Percentiles rank a stretch among this genome's conserved stretches.
Conservation (phyloP, 2,329 filamentous ascomycete species). For the Zymoseptoria tritici region DNA sequence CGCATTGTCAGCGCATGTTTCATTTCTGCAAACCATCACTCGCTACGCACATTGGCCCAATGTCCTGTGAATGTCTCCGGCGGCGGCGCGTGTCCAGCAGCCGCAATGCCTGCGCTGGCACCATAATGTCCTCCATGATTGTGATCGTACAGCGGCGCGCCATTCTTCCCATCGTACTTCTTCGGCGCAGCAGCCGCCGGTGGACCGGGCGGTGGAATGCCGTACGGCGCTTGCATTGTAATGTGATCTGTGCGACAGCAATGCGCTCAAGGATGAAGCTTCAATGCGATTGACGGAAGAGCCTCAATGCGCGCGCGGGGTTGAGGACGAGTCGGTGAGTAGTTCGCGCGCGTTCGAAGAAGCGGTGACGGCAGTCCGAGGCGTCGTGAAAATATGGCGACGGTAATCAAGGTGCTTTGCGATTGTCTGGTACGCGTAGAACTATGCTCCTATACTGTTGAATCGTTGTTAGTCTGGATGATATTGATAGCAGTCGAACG, state of each 20-base stretch:
- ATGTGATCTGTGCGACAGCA: not conserved
- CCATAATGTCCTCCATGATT: constrained; percentile 44
- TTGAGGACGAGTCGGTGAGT: not conserved
- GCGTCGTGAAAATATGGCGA: not conserved
- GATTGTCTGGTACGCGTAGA: not conserved
- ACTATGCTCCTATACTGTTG: not conserved
- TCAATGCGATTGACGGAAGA: not conserved
- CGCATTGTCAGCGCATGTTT: constrained; percentile 5
- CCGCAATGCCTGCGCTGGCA: constrained; percentile 61
- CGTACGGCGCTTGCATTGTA: constrained; percentile 23
- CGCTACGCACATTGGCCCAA: constrained; percentile 76
- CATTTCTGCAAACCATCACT: constrained; percentile 5
- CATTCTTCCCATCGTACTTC: constrained; percentile 44
- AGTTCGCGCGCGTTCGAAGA: not conserved
- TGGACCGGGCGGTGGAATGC: constrained; percentile 24
- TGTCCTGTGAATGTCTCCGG: constrained; percentile 86
- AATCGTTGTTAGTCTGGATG: not conserved
- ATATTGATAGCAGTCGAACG: not conserved
- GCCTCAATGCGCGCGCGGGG: not conserved
- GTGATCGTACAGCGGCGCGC: constrained; percentile 42
- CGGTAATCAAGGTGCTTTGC: not conserved
- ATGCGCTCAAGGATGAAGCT: not conserved
- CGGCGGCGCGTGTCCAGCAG: constrained; percentile 78
- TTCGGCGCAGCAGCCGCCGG: constrained; percentile 32
- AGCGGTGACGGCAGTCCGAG: not conserved